A percentile compares a stretch with the other conserved stretches of the same genome.
These are phyloP conservation scores for Paramecium bursaria DNA, from an alignment of 73 alveolate genomes.

Conservation along the genomic window DNA sequence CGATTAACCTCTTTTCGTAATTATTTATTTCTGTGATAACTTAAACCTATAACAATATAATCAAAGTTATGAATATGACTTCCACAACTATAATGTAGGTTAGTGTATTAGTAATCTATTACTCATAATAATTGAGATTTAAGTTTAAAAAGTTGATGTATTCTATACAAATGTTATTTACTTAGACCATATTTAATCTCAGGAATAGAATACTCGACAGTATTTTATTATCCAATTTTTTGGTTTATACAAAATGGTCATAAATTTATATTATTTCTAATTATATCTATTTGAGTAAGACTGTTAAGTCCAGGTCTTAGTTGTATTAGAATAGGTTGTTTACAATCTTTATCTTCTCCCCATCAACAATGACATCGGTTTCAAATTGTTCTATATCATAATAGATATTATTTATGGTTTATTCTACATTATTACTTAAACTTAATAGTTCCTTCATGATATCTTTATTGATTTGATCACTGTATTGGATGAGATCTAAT, in stretches of 20 bases:
- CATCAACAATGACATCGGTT: neutral
- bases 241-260: neutral
- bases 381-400: slow-evolving; percentile 18
- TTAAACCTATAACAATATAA: neutral
- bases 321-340: neutral
- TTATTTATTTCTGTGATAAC: slow-evolving; percentile 8
- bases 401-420: slow-evolving; percentile 27
- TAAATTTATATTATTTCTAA: neutral
- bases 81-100: slow-evolving; percentile 11
- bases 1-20: neutral
- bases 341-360: neutral
- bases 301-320: neutral
- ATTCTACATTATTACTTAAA: neutral
- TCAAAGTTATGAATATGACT: neutral
- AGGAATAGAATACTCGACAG: neutral
- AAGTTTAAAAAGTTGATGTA: slow-evolving; percentile 23
- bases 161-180: neutral
- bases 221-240: neutral
- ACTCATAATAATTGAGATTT: slow-evolving; percentile 4
- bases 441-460: neutral
- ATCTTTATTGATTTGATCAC: neutral
- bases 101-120: slow-evolving; percentile 11
- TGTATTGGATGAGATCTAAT: neutral
- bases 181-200: slow-evolving; percentile 33
- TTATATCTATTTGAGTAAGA: slow-evolving; percentile 3